Conservation (phyloP, 2,329 filamentous ascomycete species). For the Penicillium sp. region DNA sequence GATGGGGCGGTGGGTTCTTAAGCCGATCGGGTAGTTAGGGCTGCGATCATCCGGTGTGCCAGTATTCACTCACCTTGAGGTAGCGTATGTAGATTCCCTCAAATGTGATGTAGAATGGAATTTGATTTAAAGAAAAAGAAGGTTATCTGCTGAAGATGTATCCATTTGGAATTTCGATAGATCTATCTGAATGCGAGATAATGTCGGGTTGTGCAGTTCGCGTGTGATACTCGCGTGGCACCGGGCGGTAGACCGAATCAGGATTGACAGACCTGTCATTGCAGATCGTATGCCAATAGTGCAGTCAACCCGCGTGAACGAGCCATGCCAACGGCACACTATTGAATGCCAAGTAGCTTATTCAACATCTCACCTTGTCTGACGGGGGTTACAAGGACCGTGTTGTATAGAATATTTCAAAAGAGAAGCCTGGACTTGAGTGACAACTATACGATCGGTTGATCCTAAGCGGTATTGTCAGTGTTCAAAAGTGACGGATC, state of each 20-base stretch:
- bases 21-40: too few species aligned
- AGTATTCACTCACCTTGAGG: too few species aligned
- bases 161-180: neutral
- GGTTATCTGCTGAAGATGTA: neutral
- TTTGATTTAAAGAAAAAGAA: neutral
- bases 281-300: constrained; percentile 1
- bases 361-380: neutral
- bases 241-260: neutral
- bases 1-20: too few species aligned
- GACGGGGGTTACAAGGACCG: neutral
- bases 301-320: neutral
- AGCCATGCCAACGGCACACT: neutral
- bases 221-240: neutral
- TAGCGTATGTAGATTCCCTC: neutral
- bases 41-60: constrained; percentile 2
- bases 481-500: neutral
- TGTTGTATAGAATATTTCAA: neutral
- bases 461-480: neutral
- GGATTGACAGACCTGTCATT: neutral
- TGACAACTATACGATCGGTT: neutral
- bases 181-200: neutral
- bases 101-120: neutral
- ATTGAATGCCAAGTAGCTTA: neutral
- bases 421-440: neutral
- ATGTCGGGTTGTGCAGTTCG: neutral